phyloP scores from a whole-genome alignment of 257 asterid species.

The Nicotiana sylvestris region DNA sequence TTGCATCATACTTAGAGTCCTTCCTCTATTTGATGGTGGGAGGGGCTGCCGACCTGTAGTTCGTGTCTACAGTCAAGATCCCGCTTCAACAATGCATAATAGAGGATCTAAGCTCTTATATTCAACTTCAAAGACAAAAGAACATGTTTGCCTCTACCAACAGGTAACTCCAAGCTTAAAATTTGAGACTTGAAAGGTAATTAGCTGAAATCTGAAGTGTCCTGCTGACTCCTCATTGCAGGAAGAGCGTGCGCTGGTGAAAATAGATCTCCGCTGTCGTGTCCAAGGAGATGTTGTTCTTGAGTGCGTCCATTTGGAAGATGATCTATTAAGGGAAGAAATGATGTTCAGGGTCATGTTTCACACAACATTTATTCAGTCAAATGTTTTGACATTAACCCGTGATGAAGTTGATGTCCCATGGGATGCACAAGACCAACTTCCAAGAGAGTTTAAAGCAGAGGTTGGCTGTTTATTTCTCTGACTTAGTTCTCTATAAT shows the following conservation, averaged over 20 bases:
- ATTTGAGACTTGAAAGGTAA: slow-evolving; percentile 15
- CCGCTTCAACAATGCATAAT: slow-evolving; percentile 58
- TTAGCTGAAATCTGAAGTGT: slow-evolving; percentile 17
- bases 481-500: slow-evolving; percentile 23
- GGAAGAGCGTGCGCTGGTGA: slow-evolving; percentile 86
- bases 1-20: slow-evolving; percentile 20
- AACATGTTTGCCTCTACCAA: slow-evolving; percentile 50
- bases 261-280: slow-evolving; percentile 63
- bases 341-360: slow-evolving; percentile 85
- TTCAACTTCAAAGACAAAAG: slow-evolving; percentile 56
- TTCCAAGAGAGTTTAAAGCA: slow-evolving; percentile 75
- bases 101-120: slow-evolving; percentile 84
- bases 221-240: slow-evolving; percentile 33
- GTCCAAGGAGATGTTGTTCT: slow-evolving; percentile 92
- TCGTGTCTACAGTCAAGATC: slow-evolving; percentile 86
- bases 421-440: slow-evolving; percentile 77
- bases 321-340: slow-evolving; percentile 77
- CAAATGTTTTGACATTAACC: slow-evolving; percentile 63
- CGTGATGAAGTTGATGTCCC: slow-evolving; percentile 87
- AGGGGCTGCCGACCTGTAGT: slow-evolving; percentile 84
- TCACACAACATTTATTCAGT: slow-evolving; percentile 85
- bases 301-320: slow-evolving; percentile 89
- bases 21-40: slow-evolving; percentile 72
- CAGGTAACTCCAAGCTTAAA: slow-evolving; percentile 53
- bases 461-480: slow-evolving; percentile 61